Evolutionary conservation across 2,329 filamentous ascomycete genomes (phyloP).

Genomic region (Colletotrichum agaves): DNA sequence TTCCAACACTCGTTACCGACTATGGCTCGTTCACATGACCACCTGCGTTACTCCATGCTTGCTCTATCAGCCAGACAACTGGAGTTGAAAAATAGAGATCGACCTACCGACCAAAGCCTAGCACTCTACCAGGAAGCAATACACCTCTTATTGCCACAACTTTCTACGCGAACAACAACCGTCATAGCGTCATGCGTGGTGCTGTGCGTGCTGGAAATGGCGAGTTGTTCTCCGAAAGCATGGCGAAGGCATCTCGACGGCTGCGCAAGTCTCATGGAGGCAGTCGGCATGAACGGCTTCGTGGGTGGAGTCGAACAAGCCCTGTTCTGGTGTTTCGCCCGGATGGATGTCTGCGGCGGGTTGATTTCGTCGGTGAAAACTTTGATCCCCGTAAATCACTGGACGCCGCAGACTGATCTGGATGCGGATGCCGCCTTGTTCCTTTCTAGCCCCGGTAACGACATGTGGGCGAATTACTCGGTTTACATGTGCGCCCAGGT

Average conservation of each 20-base stretch:
- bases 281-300: slow-evolving; percentile 63
- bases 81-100: slow-evolving; percentile 57
- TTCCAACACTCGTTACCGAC: slow-evolving; percentile 64
- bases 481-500: slow-evolving; percentile 66
- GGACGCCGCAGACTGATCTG: slow-evolving; percentile 51
- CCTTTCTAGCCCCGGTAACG: slow-evolving; percentile 47
- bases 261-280: slow-evolving; percentile 65
- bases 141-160: slow-evolving; percentile 50
- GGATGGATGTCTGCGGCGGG: slow-evolving; percentile 68
- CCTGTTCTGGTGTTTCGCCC: slow-evolving; percentile 68
- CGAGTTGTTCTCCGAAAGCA: slow-evolving; percentile 54
- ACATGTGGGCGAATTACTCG: slow-evolving; percentile 69
- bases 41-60: slow-evolving; percentile 62
- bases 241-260: slow-evolving; percentile 69
- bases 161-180: slow-evolving; percentile 46
- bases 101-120: slow-evolving; percentile 60
- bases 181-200: slow-evolving; percentile 52
- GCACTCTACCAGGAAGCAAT: slow-evolving; percentile 67
- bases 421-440: slow-evolving; percentile 50
- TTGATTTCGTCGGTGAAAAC: slow-evolving; percentile 66
- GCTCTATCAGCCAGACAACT: slow-evolving; percentile 65
- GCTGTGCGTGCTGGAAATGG: slow-evolving; percentile 55
- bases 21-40: slow-evolving; percentile 59
- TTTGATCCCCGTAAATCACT: slow-evolving; percentile 58
- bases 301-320: slow-evolving; percentile 63